These are phyloP conservation scores for Ceratobasidium sp. DNA, from an alignment of 1,284 basidiomycete genomes.

Conservation along the genomic window DNA sequence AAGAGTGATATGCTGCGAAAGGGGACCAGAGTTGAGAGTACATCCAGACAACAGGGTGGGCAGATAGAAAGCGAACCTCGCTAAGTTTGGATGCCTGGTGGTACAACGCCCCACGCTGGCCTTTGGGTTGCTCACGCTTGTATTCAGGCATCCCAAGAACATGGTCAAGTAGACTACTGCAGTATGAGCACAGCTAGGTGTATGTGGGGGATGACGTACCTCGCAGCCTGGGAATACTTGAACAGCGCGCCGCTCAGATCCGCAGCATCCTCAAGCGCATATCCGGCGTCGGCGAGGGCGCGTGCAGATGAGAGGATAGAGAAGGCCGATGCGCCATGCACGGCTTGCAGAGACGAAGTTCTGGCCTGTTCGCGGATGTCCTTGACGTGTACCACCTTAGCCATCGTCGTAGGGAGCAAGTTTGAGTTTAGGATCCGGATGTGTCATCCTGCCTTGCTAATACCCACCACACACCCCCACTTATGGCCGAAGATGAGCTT, in stretches of 20 bases:
- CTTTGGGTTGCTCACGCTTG: conserved; percentile 35
- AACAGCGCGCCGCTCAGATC: conserved; percentile 41
- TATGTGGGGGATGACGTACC: conserved; percentile 17
- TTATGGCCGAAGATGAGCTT: conserved; percentile 56
- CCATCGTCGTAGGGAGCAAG: conserved; percentile 36
- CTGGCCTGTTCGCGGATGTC: conserved; percentile 33
- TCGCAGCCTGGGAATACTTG: conserved; percentile 41
- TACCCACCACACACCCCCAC: conserved; percentile 25
- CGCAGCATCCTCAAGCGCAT: conserved; percentile 35
- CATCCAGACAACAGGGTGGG: background rate
- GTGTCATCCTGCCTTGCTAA: background rate
- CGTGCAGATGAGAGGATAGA: conserved; percentile 13
- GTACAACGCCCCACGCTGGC: conserved; percentile 40
- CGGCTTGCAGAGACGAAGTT: conserved; percentile 16
- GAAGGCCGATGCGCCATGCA: conserved; percentile 8
- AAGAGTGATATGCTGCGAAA: conserved; percentile 11
- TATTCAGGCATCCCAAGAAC: conserved; percentile 26
- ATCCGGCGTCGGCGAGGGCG: conserved; percentile 35
- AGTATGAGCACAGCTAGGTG: background rate
- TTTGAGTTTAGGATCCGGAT: background rate
- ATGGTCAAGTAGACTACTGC: conserved; percentile 30
- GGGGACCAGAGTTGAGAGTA: background rate
- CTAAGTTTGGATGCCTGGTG: conserved; percentile 31
- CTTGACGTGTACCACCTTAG: conserved; percentile 27
- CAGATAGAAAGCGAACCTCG: conserved; percentile 20